These are phyloP conservation scores for Boletus sp. DNA, from an alignment of 768 basidiomycete species.

Conservation along the genomic window DNA sequence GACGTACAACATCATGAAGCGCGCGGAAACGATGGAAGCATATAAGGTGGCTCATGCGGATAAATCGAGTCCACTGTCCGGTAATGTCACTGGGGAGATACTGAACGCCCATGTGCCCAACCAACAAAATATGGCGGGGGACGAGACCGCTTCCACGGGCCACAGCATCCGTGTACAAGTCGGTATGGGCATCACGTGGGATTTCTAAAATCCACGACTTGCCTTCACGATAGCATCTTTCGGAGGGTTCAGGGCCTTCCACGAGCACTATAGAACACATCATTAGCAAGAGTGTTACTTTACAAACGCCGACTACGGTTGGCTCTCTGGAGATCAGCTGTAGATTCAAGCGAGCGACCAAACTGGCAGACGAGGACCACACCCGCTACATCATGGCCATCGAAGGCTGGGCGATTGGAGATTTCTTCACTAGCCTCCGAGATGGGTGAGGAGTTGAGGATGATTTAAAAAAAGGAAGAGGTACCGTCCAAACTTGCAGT, in stretches of 20 bases:
- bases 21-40: background rate
- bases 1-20: no score
- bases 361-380: background rate
- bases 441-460: background rate
- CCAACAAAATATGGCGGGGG: background rate
- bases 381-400: background rate
- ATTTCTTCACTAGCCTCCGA: background rate
- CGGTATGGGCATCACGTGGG: background rate
- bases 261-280: background rate
- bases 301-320: background rate
- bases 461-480: background rate
- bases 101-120: background rate
- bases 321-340: background rate
- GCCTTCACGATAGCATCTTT: background rate
- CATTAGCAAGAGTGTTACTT: background rate
- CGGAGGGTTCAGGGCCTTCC: background rate
- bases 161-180: background rate
- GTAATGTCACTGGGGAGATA: background rate
- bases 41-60: background rate
- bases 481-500: background rate
- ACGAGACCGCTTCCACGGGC: background rate
- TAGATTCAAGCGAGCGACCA: background rate
- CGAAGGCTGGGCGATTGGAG: no score
- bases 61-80: background rate
- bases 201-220: background rate